A percentile compares a stretch with the other conserved stretches of the same genome.
phyloP scores from a whole-genome alignment of 176 grass and related monocot species.

The Aegilops tauschii region DNA sequence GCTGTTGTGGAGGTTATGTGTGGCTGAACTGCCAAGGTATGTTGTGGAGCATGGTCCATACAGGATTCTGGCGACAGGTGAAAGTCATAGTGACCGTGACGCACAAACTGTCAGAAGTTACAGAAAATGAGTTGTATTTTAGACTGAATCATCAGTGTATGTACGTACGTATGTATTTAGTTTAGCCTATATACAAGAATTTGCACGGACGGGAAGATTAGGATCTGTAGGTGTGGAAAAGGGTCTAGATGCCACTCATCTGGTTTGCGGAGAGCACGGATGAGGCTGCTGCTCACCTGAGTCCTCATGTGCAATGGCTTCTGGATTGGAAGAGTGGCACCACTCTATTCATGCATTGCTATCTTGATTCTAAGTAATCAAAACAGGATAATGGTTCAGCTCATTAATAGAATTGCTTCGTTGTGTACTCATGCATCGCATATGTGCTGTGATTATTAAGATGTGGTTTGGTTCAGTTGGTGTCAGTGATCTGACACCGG shows the following conservation, averaged over 20 bases:
- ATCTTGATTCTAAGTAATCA: not conserved
- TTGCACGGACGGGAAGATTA: constrained; percentile 3
- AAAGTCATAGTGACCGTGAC: constrained; percentile 62
- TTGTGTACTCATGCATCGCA: not conserved
- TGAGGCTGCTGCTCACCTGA: constrained; percentile 55
- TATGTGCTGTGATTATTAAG: not conserved
- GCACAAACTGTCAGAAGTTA: constrained; percentile 41
- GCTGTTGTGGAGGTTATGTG: constrained; percentile 78
- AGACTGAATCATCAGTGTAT: constrained; percentile 27
- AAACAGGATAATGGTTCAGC: not conserved
- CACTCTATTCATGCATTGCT: constrained; percentile 2
- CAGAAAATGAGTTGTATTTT: constrained; percentile 7
- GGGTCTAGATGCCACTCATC: not conserved
- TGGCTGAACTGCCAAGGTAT: constrained; percentile 28
- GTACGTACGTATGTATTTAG: no score
- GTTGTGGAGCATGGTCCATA: constrained; percentile 6
- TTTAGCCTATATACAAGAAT: constrained; percentile 5
- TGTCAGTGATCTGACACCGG: no score
- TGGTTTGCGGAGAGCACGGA: constrained; percentile 14
- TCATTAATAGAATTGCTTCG: not conserved
- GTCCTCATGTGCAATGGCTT: constrained; percentile 38
- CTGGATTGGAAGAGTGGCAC: constrained; percentile 13
- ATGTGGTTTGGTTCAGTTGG: no score
- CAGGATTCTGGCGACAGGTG: constrained; percentile 45
- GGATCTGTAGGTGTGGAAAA: constrained; percentile 10